Evolutionary conservation across 768 basidiomycete genomes (phyloP), one percentile per base, ranked within the genome.

Genomic region (Suillus plorans): DNA sequence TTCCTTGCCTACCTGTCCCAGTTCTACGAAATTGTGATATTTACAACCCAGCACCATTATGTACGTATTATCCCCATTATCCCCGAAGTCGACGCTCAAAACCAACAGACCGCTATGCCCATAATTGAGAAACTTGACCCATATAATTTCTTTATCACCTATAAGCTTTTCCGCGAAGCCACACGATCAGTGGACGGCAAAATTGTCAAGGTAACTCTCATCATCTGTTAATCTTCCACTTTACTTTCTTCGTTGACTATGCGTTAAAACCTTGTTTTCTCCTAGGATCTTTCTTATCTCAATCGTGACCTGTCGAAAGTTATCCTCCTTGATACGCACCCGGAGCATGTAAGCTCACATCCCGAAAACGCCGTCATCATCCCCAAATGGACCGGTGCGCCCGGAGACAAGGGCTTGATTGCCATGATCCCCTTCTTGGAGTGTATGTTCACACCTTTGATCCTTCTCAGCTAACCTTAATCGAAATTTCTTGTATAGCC

Each of bases 341-440:
- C 90, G 7, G 92, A 94, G 39, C 94, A 95, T 71, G 82, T 86
- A 22, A 78, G 81, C 42, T 83, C 90, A 0, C 92, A 99, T 68
- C 94, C 92, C 5, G 94, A 97, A 70, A 99, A 99, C 70, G 86
- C 94, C 0, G 83, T 98, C 63, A 78, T 94, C 57, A 70, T 99
- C 42, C 87, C 89, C 20, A 88, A 89, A 68, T 99, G 97, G 97
- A 86, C 86, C 1, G 97, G 96, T 3, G 86, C 89, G 61, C 79
- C 87, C 0, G 78, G 89, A 76, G 88, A 89, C 74, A 86, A 81
- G 67, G 94, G 92, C 0, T 86, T 99, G 47, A 76, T 98, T 22
- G 89, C 89, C n/a, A 85, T 98, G 83, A 95, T 99, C 68, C 97
- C 97, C 1, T 98, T 99, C 88, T 84, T 99, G 5, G 97, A 99